Evolutionary conservation across 805 yeast genomes (phyloP).

Genomic region (Yarrowia keelungensis): DNA sequence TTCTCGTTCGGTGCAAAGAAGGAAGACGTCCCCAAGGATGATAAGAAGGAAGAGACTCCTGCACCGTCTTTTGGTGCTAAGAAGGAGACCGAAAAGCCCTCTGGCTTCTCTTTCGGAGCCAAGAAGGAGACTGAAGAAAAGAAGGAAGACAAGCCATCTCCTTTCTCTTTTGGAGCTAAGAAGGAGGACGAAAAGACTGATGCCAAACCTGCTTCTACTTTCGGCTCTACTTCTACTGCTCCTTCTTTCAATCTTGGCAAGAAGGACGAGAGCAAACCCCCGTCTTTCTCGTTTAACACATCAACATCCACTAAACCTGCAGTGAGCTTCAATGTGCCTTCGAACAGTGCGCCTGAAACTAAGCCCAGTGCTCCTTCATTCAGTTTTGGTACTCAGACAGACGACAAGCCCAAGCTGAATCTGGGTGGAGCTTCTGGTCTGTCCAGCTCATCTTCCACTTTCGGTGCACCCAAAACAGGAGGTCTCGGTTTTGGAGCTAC

Average conservation of each 20-base stretch:
- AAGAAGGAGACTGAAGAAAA: neutral
- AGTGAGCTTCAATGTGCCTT: neutral
- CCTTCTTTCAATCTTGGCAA: no score
- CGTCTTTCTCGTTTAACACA: neutral
- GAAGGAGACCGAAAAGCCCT: neutral
- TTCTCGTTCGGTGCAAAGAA: no score
- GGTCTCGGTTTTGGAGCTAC: neutral
- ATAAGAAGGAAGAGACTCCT: no score
- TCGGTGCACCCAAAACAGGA: no score
- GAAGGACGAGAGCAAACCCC: neutral
- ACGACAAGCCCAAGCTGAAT: neutral
- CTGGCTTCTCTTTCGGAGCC: neutral
- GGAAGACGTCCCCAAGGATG: no score
- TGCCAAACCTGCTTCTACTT: neutral
- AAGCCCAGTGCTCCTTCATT: neutral
- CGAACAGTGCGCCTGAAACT: no score
- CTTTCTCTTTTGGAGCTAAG: slow-evolving; percentile 5
- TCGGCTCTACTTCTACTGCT: no score
- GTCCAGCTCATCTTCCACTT: no score
- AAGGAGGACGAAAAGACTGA: neutral
- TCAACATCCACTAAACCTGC: neutral
- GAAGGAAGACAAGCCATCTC: neutral
- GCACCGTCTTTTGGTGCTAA: no score
- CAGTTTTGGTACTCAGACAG: neutral
- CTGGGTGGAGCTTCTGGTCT: no score